phyloP scores from a whole-genome alignment of 768 basidiomycete species.

The Mycena polygramma region DNA sequence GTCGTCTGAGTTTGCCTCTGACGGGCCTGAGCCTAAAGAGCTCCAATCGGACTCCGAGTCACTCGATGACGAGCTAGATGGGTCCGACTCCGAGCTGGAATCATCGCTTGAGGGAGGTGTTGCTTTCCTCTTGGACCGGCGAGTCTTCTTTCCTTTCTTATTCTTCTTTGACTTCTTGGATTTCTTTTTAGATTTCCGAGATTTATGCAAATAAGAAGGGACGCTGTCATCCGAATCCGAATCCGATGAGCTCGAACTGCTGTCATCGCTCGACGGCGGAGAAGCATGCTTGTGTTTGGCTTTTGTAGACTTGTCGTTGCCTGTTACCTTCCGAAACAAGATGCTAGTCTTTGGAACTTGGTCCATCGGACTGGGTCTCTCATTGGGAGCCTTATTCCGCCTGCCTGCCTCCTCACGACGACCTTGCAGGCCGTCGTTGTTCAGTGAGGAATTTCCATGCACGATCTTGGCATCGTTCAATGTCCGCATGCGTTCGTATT shows the following conservation, averaged over 20 bases:
- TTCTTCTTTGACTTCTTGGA: slow-evolving; percentile 2
- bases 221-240: neutral
- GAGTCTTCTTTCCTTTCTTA: neutral
- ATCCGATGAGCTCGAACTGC: neutral
- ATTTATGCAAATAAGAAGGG: neutral
- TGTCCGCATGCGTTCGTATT: neutral
- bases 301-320: neutral
- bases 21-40: slow-evolving; percentile 5
- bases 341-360: slow-evolving; percentile 2
- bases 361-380: neutral
- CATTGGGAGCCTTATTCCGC: neutral
- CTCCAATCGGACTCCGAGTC: slow-evolving; percentile 13
- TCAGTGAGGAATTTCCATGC: neutral
- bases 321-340: neutral
- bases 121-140: neutral
- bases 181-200: neutral
- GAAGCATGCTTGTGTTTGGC: neutral
- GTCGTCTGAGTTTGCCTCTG: slow-evolving; percentile 1
- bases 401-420: neutral
- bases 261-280: neutral
- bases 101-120: slow-evolving; percentile 1
- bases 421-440: neutral
- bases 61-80: neutral
- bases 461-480: neutral
- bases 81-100: slow-evolving; percentile 14